Evolutionary conservation across 108 stramenopile species (phyloP).

Genomic region (Conticribra weissflogii): DNA sequence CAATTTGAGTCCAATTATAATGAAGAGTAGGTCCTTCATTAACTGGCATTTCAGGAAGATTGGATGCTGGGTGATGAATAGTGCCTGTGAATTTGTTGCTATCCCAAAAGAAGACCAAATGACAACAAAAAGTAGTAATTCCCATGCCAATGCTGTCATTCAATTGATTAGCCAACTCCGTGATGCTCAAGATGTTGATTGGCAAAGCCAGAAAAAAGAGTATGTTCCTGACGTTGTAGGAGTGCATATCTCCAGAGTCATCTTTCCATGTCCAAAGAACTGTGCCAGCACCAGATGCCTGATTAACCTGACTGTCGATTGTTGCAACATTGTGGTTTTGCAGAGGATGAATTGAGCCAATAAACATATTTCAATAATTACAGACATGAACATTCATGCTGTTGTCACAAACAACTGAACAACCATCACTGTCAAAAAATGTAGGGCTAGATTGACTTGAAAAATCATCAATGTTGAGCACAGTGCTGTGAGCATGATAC

Average conservation of each 20-base stretch:
- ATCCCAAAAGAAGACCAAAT: constrained; percentile 7
- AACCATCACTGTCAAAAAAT: not conserved
- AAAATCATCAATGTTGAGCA: constrained; percentile 1
- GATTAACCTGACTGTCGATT: not conserved
- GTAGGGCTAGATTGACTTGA: not conserved
- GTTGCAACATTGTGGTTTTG: not conserved
- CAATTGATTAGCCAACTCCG: no score
- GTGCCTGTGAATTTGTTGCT: not conserved
- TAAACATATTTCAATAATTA: constrained; percentile 2
- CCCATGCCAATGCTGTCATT: no score
- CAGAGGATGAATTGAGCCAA: not conserved
- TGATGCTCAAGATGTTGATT: constrained; percentile 9
- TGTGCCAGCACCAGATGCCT: not conserved
- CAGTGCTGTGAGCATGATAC: no score
- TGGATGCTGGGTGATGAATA: constrained; percentile 1
- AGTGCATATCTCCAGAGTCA: not conserved
- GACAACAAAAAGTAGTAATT: no score
- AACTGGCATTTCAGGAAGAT: constrained; percentile 7
- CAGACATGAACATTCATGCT: constrained; percentile 8
- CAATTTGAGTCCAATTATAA: no score
- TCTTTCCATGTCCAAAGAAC: no score
- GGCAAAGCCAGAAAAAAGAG: no score
- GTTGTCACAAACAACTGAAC: constrained; percentile 6
- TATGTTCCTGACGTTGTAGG: not conserved
- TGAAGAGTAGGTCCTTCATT: no score